Evolutionary conservation across 1,139 yeast species (phyloP), one percentile per base, ranked within the genome.

Genomic region (Lizanozyma gosingica): DNA sequence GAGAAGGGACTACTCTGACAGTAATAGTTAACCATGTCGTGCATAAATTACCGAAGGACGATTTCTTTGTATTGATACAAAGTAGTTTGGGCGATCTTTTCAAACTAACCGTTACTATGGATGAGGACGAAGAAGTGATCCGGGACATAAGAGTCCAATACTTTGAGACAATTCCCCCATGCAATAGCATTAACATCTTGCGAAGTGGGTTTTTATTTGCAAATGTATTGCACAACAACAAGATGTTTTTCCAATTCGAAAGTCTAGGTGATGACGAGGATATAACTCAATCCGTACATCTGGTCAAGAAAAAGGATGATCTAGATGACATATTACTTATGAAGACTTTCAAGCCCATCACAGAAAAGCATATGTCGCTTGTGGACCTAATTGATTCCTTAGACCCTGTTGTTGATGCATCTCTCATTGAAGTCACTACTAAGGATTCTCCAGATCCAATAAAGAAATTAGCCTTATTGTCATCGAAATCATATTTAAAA

Each of bases 141-240:
- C 58, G 58, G 18, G 54, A 56, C 17, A 44, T 73, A 18, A 53
- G 62, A 15, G 63, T 85, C n/a, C 63, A 70, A 14, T 87, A 83
- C 53, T 90, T 88, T 59, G 97, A 87, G 55, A 74, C 94, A 0
- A 71, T 86, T 17, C 83, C 88, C 1, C 58, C 71, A 1, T 70
- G 83, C 18, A 64, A 68, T 14, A 59, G 71, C 11, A 51, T 90
- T 14, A 66, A 73, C 39, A 77, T 90, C 39, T 71, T 88, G 46
- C 83, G 76, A 47, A 73, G 83, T 15, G 98, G 97, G 0, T 83
- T 78, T 50, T 53, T 92, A 37, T 84, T 76, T 55, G 83, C 83
- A 1, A 80, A 83, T 46, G 65, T 78, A 8, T 80, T 81, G 44
- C 61, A 67, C 44, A 78, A 83, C 18, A 79, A 82, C 51, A 83